Percentiles rank a stretch among this genome's conserved stretches.
These are phyloP conservation scores for Didymosphaeria variabile DNA, from an alignment of 2,329 filamentous ascomycete species.

Conservation along the genomic window DNA sequence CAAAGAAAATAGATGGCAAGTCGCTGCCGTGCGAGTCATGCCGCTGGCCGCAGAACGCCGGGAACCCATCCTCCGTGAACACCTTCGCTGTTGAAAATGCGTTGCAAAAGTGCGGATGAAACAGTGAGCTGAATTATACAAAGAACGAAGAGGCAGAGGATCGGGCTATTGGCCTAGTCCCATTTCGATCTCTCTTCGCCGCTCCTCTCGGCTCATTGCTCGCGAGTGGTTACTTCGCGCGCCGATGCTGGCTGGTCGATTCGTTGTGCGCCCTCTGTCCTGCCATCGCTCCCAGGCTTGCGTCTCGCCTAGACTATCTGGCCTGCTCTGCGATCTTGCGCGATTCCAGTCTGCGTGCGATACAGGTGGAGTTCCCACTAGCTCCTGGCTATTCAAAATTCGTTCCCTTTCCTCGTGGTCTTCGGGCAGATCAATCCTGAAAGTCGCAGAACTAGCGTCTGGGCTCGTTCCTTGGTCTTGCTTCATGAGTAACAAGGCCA, in stretches of 20 bases:
- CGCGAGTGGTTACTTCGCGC: slow-evolving; percentile 41
- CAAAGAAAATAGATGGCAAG: not conserved
- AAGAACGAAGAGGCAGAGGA: not conserved
- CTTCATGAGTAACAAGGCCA: slow-evolving; percentile 57
- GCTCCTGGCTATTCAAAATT: slow-evolving; percentile 38
- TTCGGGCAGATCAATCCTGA: slow-evolving; percentile 52
- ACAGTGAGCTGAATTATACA: not conserved
- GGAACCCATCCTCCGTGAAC: slow-evolving; percentile 16
- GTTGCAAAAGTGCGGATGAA: slow-evolving; percentile 2
- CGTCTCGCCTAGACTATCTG: slow-evolving; percentile 39
- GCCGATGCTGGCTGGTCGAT: slow-evolving; percentile 37
- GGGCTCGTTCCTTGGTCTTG: slow-evolving; percentile 43
- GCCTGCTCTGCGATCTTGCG: slow-evolving; percentile 34
- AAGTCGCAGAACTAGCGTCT: slow-evolving; percentile 52
- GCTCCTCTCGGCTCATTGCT: slow-evolving; percentile 49
- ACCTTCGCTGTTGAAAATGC: slow-evolving; percentile 22
- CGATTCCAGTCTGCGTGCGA: slow-evolving; percentile 34
- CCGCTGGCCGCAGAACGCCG: slow-evolving; percentile 6
- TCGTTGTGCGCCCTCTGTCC: slow-evolving; percentile 39
- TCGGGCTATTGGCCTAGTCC: slow-evolving; percentile 25
- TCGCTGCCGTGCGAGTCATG: slow-evolving; percentile 2
- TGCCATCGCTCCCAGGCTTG: slow-evolving; percentile 42
- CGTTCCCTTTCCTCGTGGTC: slow-evolving; percentile 40
- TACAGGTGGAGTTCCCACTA: slow-evolving; percentile 40
- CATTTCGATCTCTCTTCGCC: slow-evolving; percentile 54